Base-by-base conservation (phyloP, 1,284 basidiomycete species). In the Rhizopogon parksii region DNA sequence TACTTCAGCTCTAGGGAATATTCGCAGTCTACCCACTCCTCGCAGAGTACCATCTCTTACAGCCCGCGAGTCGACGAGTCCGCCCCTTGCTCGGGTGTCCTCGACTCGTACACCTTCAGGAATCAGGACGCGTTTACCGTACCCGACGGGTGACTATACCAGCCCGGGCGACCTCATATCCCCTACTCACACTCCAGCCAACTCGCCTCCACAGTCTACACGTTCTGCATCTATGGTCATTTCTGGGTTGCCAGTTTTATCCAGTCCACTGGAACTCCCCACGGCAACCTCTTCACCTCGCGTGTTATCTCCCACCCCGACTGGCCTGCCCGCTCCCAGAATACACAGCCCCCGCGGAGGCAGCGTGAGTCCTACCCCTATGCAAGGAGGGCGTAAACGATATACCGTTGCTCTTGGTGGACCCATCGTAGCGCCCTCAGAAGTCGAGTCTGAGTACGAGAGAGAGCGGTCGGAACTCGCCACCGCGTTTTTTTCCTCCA, bases 401-500 rank as follows among this genome's bases (percentile, higher is more conserved):
- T 90, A 91, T 61, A 90, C 88, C 0, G 86, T 90, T 40, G 87
- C 88, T 1, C 73, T 91, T 0, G 88, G 88, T 12, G 80, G 77
- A 4, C 83, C 83, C 0, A 80, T 85, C 53, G 73, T 77, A 30
- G 66, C 74, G 46, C 71, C 77, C 34, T 68, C 74, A 6, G 74
- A 75, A 38, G 59, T 60, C 38, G 59, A 71, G 12, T 53, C 56
- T 5, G 67, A 65, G 50, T 63, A 67, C 50, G 67, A 67, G 42
- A 63, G 57, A 8, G 66, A 63, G 47, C 27, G 47, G 15, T 35
- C 56, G 49, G 19, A 54, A 53, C 55, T 61, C 48, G 75, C 72
- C 3, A 74, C 69, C 2, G 71, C 73, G 0, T 68, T 69, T 50
- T 75, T 76, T 58, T 74, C 78, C 0, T 62, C 67, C 2, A 69